Base-by-base conservation (phyloP, 768 basidiomycete genomes). In the Panaeolus papilionaceus region DNA sequence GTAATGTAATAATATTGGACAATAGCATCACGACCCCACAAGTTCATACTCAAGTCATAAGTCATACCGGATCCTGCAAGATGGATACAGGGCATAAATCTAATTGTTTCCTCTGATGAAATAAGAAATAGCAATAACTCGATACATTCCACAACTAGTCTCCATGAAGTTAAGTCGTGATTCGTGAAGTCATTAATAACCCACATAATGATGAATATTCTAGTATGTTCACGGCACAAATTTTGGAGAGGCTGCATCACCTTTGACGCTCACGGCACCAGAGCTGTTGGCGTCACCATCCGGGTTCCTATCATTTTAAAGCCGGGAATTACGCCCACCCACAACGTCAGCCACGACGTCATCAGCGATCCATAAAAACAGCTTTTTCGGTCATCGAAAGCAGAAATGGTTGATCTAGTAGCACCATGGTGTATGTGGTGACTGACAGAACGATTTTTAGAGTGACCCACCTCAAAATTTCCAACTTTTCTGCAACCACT, bases 101-200 rank as follows among this genome's bases (percentile, higher is more conserved):
- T 33, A 58, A 58, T 58, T 58, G 54, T 58, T 58, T 37, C 7
- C 47, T 49, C 6, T 26, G 47, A 37, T 58, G 54, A 58, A 58
- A 16, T 11, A 58, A 28, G 9, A 58, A 58, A 28, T 33, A 37
- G 1, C 8, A n/a, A 16, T 37, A 3, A 11, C 3, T 49, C 16
- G 47, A 58, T 33, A 33, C 14, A 16, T 33, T 33, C 23, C 47
- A 49, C 20, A 8, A 26, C 47, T 49, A 49, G 47, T 49, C 47
- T 8, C 6, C 16, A 49, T 49, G 47, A 20, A 26, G 20, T 12
- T 18, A 23, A 23, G 23, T 23, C 23, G 23, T 23, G 23, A 23
- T 23, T 23, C 23, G 20, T 9, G 47, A 10, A 23, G 6, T 26
- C 47, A 49, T 49, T 49, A 49, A 20, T 45, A 18, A 45, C 10